phyloP scores from a whole-genome alignment of 371 early-diverging fungal genomes.

The Coemansia sp. region DNA sequence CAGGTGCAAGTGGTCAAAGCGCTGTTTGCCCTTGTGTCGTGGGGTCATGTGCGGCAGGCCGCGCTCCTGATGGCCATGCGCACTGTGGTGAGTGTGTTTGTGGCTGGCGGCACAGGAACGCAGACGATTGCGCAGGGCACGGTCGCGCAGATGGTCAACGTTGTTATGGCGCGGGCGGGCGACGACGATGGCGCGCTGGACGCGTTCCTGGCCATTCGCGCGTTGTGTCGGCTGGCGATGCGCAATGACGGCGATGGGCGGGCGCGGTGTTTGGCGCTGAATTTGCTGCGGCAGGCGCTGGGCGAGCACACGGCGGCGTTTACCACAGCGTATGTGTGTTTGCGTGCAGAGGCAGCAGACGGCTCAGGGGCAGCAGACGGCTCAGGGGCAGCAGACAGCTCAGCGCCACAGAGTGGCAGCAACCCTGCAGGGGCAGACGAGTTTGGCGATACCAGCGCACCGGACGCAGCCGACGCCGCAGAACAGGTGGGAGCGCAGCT shows the following conservation, averaged over 20 bases:
- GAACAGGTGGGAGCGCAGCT: constrained; percentile 35
- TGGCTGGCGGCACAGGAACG: constrained; percentile 69
- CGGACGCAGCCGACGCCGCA: constrained; percentile 24
- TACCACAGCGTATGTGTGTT: constrained; percentile 55
- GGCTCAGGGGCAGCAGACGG: constrained; percentile 35
- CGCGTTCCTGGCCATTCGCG: constrained; percentile 85
- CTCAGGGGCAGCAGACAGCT: constrained; percentile 16
- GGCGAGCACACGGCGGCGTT: constrained; percentile 49
- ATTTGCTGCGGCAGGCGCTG: constrained; percentile 61
- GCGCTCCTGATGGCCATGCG: constrained; percentile 81
- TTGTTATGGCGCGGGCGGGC: constrained; percentile 68
- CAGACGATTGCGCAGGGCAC: constrained; percentile 88
- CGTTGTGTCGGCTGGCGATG: constrained; percentile 92
- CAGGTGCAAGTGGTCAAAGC: constrained; percentile 62
- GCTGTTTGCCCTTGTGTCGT: constrained; percentile 78
- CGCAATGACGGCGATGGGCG: constrained; percentile 47
- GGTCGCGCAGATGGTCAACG: constrained; percentile 85
- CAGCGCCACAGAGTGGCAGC: neutral
- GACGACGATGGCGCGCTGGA: constrained; percentile 58
- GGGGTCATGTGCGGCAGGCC: constrained; percentile 70
- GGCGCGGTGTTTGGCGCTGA: constrained; percentile 65
- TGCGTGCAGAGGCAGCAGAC: constrained; percentile 58
- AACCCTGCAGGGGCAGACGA: constrained; percentile 24
- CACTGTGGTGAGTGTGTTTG: constrained; percentile 70
- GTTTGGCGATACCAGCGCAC: constrained; percentile 35